Evolutionary conservation across 148 eudicot species (phyloP), one percentile per base, ranked within the genome.

Genomic region (Diospyros lotus): DNA sequence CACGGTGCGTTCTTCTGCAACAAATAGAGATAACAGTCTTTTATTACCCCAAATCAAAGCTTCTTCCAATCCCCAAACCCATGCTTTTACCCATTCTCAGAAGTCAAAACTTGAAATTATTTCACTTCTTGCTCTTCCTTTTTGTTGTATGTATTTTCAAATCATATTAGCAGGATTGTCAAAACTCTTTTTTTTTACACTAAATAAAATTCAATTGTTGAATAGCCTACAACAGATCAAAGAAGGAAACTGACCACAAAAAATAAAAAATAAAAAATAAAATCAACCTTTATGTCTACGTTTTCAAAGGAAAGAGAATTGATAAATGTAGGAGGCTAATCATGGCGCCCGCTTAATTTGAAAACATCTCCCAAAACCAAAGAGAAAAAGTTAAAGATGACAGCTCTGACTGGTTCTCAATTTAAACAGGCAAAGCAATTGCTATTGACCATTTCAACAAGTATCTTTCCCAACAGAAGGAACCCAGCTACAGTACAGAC

Each of bases 1-100:
- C 98, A 94, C 43, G 94, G 79, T 60, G 81, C 79, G 81, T 78
- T 86, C 59, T 73, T 92, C 98, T 94, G 81, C 76, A 77, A 58
- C 61, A 45, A 69, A 5, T 2, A 11, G 51, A 63, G 17, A 15
- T 8, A 11, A 45, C 0, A 53, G 40, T 48, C 1, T 1, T n/a
- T 12, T 7, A 68, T 64, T 17, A 69, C 28, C 28, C 28, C 28
- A 28, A 28, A 28, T 28, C 28, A 28, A 75, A 17, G 55, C 12
- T 41, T 62, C 71, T 76, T 68, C 43, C 62, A 18, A 45, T n/a
- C 71, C 67, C 69, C 75, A 28, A 69, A 12, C 43, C 4, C 39
- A 28, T 62, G 3, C 41, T 39, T 62, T 38, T 5, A 1, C 28
- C 10, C 4, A 9, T 38, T 62, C 14, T 38, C 14, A 39, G 39